Conservation (phyloP, 2,329 filamentous ascomycete genomes). For the Xylaria sp. region DNA sequence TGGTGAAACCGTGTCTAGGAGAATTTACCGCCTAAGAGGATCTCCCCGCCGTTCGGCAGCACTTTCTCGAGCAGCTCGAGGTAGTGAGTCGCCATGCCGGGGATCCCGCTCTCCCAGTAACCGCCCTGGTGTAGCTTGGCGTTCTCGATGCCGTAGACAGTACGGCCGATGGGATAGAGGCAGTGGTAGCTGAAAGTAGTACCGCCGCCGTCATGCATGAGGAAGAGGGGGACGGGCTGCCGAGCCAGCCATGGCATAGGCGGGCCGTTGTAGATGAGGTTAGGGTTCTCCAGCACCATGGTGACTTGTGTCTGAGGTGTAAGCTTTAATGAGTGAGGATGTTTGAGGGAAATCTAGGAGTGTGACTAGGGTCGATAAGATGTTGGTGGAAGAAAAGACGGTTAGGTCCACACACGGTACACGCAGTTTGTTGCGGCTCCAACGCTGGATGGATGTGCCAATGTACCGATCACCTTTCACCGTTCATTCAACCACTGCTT, state of each 20-base stretch:
- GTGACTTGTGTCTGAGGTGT: background rate
- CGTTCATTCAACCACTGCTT: too few relatives aligned
- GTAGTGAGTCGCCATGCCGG: slow-evolving; percentile 51
- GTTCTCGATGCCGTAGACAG: slow-evolving; percentile 51
- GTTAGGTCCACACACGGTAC: too few relatives aligned
- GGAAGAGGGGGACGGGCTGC: slow-evolving; percentile 42
- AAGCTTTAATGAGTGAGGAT: background rate
- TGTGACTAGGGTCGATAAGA: too few relatives aligned
- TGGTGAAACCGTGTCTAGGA: background rate
- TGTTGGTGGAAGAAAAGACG: too few relatives aligned
- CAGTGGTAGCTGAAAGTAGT: slow-evolving; percentile 55
- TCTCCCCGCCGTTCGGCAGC: slow-evolving; percentile 34
- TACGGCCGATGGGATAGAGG: slow-evolving; percentile 44
- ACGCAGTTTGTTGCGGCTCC: too few relatives aligned
- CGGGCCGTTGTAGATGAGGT: slow-evolving; percentile 29
- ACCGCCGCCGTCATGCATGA: slow-evolving; percentile 58
- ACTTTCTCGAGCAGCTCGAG: slow-evolving; percentile 39
- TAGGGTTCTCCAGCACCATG: slow-evolving; percentile 25
- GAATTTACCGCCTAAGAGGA: slow-evolving; percentile 43
- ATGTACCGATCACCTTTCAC: too few relatives aligned
- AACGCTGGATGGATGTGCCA: too few relatives aligned
- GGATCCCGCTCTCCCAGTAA: slow-evolving; percentile 47
- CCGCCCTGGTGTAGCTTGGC: slow-evolving; percentile 44
- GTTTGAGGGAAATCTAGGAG: too few relatives aligned
- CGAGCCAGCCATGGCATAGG: slow-evolving; percentile 12